A percentile compares a stretch with the other conserved stretches of the same genome.
phyloP scores from a whole-genome alignment of 306 rosid genomes.

The peach (Prunus persica) region Prunus_persica_NCBIv2 NC_034010.1:26798501-26799000 shows the following conservation, averaged over 20 bases:
- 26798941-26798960: constrained; percentile 92
- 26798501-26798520: constrained; percentile 35
- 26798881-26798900: constrained; percentile 53
- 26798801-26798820: constrained; percentile 47
- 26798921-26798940: constrained; percentile 94
- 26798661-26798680: constrained; percentile 85
- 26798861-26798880: constrained; percentile 73
- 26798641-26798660: constrained; percentile 84
- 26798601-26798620: constrained; percentile 37
- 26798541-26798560: constrained; percentile 38
- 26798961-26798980: constrained; percentile 89
- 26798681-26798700: constrained; percentile 58
- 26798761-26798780: constrained; percentile 23
- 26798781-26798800: constrained; percentile 39
- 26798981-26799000: constrained; percentile 95
- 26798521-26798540: constrained; percentile 33
- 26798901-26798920: constrained; percentile 93
- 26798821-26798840: constrained; percentile 43
- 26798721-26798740: constrained; percentile 40
- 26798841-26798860: constrained; percentile 50
- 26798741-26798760: constrained; percentile 47
- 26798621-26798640: constrained; percentile 55
- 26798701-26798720: constrained; percentile 34
- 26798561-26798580: constrained; percentile 45
- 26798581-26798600: constrained; percentile 38